phyloP scores from a whole-genome alignment of 2,329 filamentous ascomycete species.

The Penicillium sclerotiorum region DNA sequence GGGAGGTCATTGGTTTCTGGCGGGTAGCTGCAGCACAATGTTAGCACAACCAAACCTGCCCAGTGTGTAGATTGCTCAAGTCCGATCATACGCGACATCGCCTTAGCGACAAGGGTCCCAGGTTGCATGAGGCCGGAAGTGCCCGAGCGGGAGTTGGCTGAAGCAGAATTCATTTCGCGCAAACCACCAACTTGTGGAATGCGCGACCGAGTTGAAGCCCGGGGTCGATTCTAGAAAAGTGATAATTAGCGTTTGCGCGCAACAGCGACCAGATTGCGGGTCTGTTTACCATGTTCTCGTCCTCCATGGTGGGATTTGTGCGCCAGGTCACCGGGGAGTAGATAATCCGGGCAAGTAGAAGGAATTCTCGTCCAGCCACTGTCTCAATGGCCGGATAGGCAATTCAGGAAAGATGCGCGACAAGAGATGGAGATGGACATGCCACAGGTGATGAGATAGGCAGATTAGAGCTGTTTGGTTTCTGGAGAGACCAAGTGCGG shows the following conservation, averaged over 20 bases:
- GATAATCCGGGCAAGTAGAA: slow-evolving; percentile 25
- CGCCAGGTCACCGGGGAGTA: slow-evolving; percentile 29
- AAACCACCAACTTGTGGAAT: slow-evolving; percentile 41
- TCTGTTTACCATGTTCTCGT: slow-evolving; percentile 34
- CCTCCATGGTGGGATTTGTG: slow-evolving; percentile 33
- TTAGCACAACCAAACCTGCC: slow-evolving; percentile 22
- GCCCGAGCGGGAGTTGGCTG: slow-evolving; percentile 55
- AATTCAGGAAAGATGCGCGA: slow-evolving; percentile 2
- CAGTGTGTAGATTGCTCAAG: neutral
- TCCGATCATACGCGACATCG: slow-evolving; percentile 36
- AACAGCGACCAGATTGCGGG: slow-evolving; percentile 9
- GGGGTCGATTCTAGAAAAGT: slow-evolving; percentile 27
- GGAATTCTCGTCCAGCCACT: slow-evolving; percentile 29
- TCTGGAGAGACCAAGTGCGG: slow-evolving; percentile 33
- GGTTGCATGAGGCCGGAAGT: slow-evolving; percentile 53
- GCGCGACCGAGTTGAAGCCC: slow-evolving; percentile 30
- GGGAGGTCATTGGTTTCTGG: slow-evolving; percentile 53
- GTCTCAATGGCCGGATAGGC: slow-evolving; percentile 15
- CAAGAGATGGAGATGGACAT: slow-evolving; percentile 13
- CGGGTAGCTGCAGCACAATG: slow-evolving; percentile 49
- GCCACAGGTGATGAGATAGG: slow-evolving; percentile 10
- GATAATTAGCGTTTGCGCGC: slow-evolving; percentile 13
- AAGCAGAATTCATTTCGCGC: slow-evolving; percentile 54
- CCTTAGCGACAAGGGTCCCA: slow-evolving; percentile 49
- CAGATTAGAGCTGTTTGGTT: slow-evolving; percentile 24